phyloP scores from a whole-genome alignment of 2,329 filamentous ascomycete genomes.

The Aspergillus novoparasiticus region DNA sequence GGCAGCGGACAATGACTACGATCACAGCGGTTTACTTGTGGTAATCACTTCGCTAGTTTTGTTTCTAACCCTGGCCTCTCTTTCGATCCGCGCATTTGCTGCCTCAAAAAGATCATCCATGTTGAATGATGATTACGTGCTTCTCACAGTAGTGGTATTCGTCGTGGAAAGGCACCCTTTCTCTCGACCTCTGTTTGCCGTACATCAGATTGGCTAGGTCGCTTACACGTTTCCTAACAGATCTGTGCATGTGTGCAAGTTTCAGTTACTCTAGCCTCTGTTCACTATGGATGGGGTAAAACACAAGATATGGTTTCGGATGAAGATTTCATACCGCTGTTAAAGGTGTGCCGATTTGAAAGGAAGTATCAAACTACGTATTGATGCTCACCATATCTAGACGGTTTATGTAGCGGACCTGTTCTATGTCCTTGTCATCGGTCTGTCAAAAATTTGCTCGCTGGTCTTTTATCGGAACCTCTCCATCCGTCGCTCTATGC shows the following conservation, averaged over 20 bases:
- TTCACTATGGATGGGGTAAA: conserved; percentile 46
- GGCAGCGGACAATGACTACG: conserved; percentile 36
- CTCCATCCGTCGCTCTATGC: conserved; percentile 14
- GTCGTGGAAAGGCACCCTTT: conserved; percentile 5
- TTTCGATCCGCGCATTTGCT: conserved; percentile 45
- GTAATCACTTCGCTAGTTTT: conserved; percentile 44
- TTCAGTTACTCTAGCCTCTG: conserved; percentile 39
- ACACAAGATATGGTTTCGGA: conserved; percentile 26
- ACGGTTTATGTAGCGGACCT: conserved; percentile 44
- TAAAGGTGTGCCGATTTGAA: conserved; percentile 35
- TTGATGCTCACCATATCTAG: conserved; percentile 22
- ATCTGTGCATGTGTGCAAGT: conserved; percentile 40
- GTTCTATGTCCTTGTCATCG: conserved; percentile 44
- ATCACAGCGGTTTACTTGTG: conserved; percentile 46
- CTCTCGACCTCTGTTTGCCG: background rate
- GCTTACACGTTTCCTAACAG: conserved; percentile 21
- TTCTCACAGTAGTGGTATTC: conserved; percentile 34
- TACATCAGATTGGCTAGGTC: background rate
- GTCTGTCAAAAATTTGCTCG: conserved; percentile 45
- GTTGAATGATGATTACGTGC: conserved; percentile 39
- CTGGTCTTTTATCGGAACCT: conserved; percentile 25
- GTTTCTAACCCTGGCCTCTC: conserved; percentile 41
- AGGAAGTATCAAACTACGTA: background rate
- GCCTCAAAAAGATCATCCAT: conserved; percentile 33
- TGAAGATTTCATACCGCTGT: conserved; percentile 26